These are phyloP conservation scores for Berberis thunbergii DNA, from an alignment of 164 flowering plant species.

Conservation along the genomic window DNA sequence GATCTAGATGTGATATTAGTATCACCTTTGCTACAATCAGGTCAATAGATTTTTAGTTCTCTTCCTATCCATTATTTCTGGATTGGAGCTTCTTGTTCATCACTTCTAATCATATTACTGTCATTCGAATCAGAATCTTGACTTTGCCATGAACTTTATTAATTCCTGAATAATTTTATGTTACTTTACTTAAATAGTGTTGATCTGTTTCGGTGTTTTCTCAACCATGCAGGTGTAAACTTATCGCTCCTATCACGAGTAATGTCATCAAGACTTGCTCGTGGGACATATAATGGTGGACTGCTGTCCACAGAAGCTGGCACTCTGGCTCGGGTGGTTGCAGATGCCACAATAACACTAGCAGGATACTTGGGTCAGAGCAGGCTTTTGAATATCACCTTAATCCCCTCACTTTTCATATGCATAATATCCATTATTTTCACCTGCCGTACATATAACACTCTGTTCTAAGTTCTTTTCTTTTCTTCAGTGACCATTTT, in stretches of 20 bases:
- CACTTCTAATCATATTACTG: too few species aligned
- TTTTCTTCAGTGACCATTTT: neutral
- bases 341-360: constrained; percentile 78
- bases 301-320: constrained; percentile 94
- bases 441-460: constrained; percentile 62
- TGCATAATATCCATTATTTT: constrained; percentile 51
- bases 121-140: too few species aligned
- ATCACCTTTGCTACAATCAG: too few species aligned
- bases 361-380: constrained; percentile 61
- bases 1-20: too few species aligned
- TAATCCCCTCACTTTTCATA: constrained; percentile 61
- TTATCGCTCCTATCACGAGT: constrained; percentile 72
- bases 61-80: too few species aligned
- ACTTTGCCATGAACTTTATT: too few species aligned
- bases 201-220: neutral
- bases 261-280: constrained; percentile 90
- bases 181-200: neutral
- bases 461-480: constrained; percentile 41
- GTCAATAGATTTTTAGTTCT: too few species aligned
- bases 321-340: constrained; percentile 80
- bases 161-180: neutral
- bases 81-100: too few species aligned
- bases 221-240: constrained; percentile 49
- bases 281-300: constrained; percentile 93
- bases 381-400: constrained; percentile 57